These are phyloP conservation scores for Phaeotremella skinneri DNA, from an alignment of 768 basidiomycete genomes.

Conservation along the genomic window DNA sequence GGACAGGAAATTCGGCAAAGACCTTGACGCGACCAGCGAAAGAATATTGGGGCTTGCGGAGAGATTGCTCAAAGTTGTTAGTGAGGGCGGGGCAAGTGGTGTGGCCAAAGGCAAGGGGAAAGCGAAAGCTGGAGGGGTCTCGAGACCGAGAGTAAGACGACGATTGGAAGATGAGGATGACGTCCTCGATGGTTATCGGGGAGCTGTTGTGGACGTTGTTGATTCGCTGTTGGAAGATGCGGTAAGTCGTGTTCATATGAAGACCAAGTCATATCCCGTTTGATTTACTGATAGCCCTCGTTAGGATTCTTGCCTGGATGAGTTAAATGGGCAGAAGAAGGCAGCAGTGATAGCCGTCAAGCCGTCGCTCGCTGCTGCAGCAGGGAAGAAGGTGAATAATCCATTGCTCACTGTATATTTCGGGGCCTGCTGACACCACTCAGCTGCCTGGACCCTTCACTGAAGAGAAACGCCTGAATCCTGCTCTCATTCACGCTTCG, in stretches of 20 bases:
- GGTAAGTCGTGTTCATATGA: constrained; percentile 57
- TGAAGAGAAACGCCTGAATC: constrained; percentile 14
- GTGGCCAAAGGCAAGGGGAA: constrained; percentile 6
- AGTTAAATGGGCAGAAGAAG: constrained; percentile 68
- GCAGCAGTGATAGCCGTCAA: constrained; percentile 41
- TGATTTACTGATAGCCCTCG: background rate
- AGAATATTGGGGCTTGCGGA: constrained; percentile 68
- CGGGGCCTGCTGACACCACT: constrained; percentile 26
- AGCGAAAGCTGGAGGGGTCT: constrained; percentile 14
- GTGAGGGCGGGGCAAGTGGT: background rate
- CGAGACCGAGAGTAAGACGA: constrained; percentile 57
- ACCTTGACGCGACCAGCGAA: constrained; percentile 68
- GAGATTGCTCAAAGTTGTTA: constrained; percentile 60
- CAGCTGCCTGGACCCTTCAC: constrained; percentile 33
- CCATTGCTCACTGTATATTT: constrained; percentile 47
- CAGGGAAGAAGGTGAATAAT: constrained; percentile 22
- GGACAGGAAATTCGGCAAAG: constrained; percentile 65
- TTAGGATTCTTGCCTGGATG: constrained; percentile 80
- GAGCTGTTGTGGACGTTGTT: constrained; percentile 74
- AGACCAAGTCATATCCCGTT: background rate
- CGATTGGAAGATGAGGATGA: constrained; percentile 70
- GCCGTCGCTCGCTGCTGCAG: constrained; percentile 20
- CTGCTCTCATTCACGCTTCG: constrained; percentile 66
- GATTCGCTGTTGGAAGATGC: constrained; percentile 82
- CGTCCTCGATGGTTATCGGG: constrained; percentile 76